Evolutionary conservation across 2,329 filamentous ascomycete species (phyloP).

Genomic region (Shiraia sp.): DNA sequence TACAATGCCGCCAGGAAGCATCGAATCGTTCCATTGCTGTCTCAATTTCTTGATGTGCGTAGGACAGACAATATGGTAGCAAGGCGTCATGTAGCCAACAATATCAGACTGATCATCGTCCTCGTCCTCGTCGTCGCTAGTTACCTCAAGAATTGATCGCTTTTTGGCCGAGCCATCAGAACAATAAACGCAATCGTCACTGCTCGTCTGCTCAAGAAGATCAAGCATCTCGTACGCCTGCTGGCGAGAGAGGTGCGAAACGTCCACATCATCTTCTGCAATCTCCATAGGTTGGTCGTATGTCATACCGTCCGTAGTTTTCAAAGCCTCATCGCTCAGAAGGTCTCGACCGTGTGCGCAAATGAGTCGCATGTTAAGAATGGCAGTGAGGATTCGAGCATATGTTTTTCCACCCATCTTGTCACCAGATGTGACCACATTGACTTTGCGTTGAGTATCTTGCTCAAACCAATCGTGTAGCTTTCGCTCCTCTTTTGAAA

Average conservation of each 20-base stretch:
- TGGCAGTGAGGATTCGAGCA: conserved; percentile 89
- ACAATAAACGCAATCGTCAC: conserved; percentile 69
- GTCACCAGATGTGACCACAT: conserved; percentile 67
- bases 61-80: conserved; percentile 82
- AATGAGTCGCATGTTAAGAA: conserved; percentile 84
- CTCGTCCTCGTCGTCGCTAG: conserved; percentile 47
- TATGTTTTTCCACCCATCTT: conserved; percentile 85
- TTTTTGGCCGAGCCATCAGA: conserved; percentile 59
- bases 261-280: conserved; percentile 72
- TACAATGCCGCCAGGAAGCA: conserved; percentile 52
- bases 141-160: conserved; percentile 42
- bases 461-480: conserved; percentile 85
- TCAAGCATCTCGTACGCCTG: conserved; percentile 86
- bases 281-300: conserved; percentile 85
- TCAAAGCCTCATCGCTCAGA: conserved; percentile 79
- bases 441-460: conserved; percentile 79
- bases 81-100: conserved; percentile 80
- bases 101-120: conserved; percentile 59
- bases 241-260: conserved; percentile 63
- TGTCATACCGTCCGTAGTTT: conserved; percentile 78
- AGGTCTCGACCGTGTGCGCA: conserved; percentile 95
- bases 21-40: conserved; percentile 53
- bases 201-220: conserved; percentile 80
- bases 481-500: conserved; percentile 72
- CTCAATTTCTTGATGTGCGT: conserved; percentile 69